Conservation (phyloP, 768 basidiomycete genomes). For the Sarcodon aspratus region DNA sequence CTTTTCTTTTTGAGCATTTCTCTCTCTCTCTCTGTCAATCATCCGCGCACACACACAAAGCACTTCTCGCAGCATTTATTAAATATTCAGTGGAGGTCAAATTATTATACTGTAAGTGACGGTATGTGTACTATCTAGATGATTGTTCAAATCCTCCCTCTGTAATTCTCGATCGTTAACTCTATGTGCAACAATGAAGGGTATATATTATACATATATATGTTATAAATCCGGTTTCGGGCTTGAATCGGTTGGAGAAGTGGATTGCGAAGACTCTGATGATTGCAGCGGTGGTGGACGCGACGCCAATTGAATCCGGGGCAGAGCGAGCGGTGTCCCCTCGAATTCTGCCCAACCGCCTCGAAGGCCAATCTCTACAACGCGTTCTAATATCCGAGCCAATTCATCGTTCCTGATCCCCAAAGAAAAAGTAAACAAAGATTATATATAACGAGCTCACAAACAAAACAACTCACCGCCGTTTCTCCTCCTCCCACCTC, state of each 20-base stretch:
- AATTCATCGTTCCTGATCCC: conserved; percentile 50
- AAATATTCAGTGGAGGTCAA: no score
- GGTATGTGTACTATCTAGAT: no score
- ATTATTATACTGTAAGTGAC: no score
- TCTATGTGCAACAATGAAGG: background rate
- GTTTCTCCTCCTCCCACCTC: conserved; percentile 29
- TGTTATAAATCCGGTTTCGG: no score
- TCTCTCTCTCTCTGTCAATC: background rate
- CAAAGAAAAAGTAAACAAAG: no score
- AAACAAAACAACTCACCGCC: conserved; percentile 34
- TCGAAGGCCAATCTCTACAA: conserved; percentile 57
- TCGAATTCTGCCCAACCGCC: conserved; percentile 58
- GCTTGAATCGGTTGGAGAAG: background rate
- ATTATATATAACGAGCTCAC: no score
- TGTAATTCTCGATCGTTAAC: background rate
- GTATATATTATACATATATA: no score
- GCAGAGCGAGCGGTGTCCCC: conserved; percentile 40
- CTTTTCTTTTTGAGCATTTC: background rate
- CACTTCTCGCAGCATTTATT: no score
- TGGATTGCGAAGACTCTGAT: background rate
- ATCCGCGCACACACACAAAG: background rate
- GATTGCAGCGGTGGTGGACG: no score
- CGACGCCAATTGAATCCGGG: conserved; percentile 26
- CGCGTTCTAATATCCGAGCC: conserved; percentile 47
- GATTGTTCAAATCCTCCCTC: background rate